Evolutionary conservation across 1,284 basidiomycete species (phyloP).

Genomic region (Ceraceosorus guamensis): DNA sequence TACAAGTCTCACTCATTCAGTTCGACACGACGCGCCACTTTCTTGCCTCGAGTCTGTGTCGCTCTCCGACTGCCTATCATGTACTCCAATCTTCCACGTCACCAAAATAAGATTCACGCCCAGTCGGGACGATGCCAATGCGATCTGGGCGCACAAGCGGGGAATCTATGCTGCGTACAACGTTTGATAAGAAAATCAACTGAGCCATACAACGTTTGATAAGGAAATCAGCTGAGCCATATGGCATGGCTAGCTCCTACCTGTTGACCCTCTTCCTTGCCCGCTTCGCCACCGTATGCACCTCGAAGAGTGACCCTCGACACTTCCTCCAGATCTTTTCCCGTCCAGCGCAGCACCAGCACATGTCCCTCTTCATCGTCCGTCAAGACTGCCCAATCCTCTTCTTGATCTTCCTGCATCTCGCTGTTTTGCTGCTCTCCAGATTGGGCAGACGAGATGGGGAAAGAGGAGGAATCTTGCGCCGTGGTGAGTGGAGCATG

Average conservation of each 20-base stretch:
- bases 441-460: not conserved
- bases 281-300: slow-evolving; percentile 2
- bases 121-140: no score
- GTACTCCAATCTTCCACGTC: no score
- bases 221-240: slow-evolving; percentile 24
- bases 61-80: no score
- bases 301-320: slow-evolving; percentile 21
- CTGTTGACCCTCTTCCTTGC: slow-evolving; percentile 5
- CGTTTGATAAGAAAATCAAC: slow-evolving; percentile 4
- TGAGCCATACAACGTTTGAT: slow-evolving; percentile 22
- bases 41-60: no score
- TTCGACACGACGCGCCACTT: no score
- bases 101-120: no score
- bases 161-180: no score
- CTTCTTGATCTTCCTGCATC: not conserved
- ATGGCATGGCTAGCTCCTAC: slow-evolving; percentile 41
- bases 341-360: slow-evolving; percentile 24
- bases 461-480: not conserved
- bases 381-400: slow-evolving; percentile 25
- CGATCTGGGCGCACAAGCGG: no score
- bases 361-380: slow-evolving; percentile 36
- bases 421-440: not conserved
- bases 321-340: not conserved
- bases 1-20: no score
- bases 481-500: no score